Conservation (phyloP, 257 asterid genomes). For the Parsonsia alboflavescens region DNA sequence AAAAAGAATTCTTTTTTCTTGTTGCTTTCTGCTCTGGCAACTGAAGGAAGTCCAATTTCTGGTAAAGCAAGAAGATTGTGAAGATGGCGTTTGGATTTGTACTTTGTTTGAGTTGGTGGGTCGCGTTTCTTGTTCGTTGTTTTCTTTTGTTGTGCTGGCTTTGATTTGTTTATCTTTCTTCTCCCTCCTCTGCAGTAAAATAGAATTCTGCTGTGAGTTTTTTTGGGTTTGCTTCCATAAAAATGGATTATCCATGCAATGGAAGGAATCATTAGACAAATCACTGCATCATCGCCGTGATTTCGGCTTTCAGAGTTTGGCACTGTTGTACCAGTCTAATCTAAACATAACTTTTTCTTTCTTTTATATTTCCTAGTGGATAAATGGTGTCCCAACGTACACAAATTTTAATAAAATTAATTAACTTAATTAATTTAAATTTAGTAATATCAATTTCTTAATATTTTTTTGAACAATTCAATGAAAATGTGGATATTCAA, state of each 20-base stretch:
- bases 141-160: neutral
- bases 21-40: conserved; percentile 10
- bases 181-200: neutral
- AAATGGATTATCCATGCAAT: no score
- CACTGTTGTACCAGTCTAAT: neutral
- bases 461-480: no score
- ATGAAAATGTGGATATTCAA: no score
- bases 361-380: no score
- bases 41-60: neutral
- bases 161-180: neutral
- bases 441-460: no score
- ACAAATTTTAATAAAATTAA: no score
- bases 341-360: no score
- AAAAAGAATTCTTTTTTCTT: neutral
- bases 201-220: neutral
- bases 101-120: neutral
- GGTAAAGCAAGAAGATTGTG: neutral
- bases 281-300: neutral
- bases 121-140: neutral
- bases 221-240: neutral
- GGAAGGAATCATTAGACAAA: neutral
- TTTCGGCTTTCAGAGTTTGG: neutral
- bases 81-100: conserved; percentile 1
- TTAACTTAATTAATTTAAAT: no score
- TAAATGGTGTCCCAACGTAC: no score